These are phyloP conservation scores for Aschersonia sp. DNA, from an alignment of 2,329 filamentous ascomycete genomes.

Conservation along the genomic window DNA sequence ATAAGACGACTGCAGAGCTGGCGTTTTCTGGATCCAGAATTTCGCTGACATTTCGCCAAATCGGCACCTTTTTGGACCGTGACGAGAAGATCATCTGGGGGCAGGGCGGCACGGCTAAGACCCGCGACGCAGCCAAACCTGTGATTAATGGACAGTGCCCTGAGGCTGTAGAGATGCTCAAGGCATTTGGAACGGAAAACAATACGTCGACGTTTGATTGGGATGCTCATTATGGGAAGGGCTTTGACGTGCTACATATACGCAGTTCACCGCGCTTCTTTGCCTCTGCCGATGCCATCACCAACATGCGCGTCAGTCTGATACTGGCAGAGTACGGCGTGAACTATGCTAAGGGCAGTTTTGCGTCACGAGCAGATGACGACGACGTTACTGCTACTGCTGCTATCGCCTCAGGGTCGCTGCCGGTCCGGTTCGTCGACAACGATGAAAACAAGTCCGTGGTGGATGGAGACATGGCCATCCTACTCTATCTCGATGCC, in stretches of 20 bases:
- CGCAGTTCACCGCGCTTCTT: slow-evolving; percentile 35
- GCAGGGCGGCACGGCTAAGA: slow-evolving; percentile 68
- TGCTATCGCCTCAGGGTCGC: slow-evolving; percentile 5
- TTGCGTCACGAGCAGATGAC: slow-evolving; percentile 7
- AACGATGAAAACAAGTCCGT: slow-evolving; percentile 32
- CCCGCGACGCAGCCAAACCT: slow-evolving; percentile 36
- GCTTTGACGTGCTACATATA: slow-evolving; percentile 73
- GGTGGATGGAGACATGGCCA: slow-evolving; percentile 33
- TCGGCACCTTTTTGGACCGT: slow-evolving; percentile 67
- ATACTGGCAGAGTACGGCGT: slow-evolving; percentile 34
- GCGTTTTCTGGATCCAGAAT: slow-evolving; percentile 67
- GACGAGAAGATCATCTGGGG: slow-evolving; percentile 69
- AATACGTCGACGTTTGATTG: slow-evolving; percentile 58
- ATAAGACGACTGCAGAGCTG: slow-evolving; percentile 56
- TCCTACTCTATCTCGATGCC: slow-evolving; percentile 47
- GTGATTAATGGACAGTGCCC: slow-evolving; percentile 56
- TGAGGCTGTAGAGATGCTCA: slow-evolving; percentile 54
- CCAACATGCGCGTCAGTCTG: slow-evolving; percentile 33
- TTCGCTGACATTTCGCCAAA: slow-evolving; percentile 78
- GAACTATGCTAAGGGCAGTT: slow-evolving; percentile 29
- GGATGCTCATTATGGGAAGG: slow-evolving; percentile 58
- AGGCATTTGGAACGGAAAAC: slow-evolving; percentile 77
- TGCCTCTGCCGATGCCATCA: slow-evolving; percentile 27
- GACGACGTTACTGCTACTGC: neutral
- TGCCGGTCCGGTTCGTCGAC: slow-evolving; percentile 36